These are phyloP conservation scores for Geotrichum cucujoidarum DNA, from an alignment of 1,139 yeast species.

Conservation along the genomic window DNA sequence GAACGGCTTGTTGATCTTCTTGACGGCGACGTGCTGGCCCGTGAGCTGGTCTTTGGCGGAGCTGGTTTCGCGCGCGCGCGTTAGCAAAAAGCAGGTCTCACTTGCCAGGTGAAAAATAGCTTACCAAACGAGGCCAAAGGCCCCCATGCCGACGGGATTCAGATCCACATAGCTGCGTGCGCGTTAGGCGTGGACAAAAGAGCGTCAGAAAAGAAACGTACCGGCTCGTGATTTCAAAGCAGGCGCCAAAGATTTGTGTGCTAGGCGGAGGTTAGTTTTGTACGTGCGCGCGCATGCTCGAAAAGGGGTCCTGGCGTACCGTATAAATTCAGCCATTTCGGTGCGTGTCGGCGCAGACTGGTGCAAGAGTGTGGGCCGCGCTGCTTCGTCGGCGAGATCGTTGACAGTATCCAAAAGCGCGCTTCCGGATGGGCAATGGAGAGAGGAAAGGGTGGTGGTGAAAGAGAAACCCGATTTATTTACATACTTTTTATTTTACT, in stretches of 20 bases:
- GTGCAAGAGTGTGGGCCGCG: no score
- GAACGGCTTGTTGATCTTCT: constrained; percentile 96
- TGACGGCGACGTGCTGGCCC: constrained; percentile 91
- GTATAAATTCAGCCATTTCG: background rate
- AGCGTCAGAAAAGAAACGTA: constrained; percentile 22
- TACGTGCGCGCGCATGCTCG: background rate
- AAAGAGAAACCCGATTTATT: background rate
- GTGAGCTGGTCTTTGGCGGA: constrained; percentile 91
- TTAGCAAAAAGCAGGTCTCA: background rate
- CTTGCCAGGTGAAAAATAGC: background rate
- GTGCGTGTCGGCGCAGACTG: no score
- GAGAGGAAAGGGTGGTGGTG: background rate
- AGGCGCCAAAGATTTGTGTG: constrained; percentile 46
- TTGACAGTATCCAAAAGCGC: no score
- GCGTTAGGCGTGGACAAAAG: background rate
- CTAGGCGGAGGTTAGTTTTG: constrained; percentile 28
- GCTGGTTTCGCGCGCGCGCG: constrained; percentile 18
- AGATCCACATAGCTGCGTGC: constrained; percentile 79
- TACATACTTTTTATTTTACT: no score
- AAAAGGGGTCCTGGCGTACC: no score
- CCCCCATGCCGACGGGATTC: constrained; percentile 99
- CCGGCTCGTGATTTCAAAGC: constrained; percentile 72
- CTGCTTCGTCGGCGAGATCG: no score
- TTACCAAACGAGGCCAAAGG: constrained; percentile 86
- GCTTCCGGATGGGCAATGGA: no score